A percentile compares a stretch with the other conserved stretches of the same genome.
Conservation (phyloP, 2,329 filamentous ascomycete species). For the Monosporascus cannonballus region DNA sequence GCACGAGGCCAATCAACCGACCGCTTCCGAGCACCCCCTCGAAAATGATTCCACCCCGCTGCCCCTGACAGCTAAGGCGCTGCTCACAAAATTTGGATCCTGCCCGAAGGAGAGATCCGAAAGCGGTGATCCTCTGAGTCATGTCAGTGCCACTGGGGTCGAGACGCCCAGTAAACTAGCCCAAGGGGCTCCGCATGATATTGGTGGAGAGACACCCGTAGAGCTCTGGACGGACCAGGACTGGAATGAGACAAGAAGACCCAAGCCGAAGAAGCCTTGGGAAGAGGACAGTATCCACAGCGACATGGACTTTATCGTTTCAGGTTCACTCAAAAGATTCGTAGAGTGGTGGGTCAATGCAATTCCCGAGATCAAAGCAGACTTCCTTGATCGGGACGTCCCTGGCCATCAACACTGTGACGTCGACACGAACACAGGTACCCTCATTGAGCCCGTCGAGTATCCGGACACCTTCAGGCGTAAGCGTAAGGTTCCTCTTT, state of each 20-base stretch:
- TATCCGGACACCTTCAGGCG: constrained; percentile 24
- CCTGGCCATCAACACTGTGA: constrained; percentile 26
- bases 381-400: constrained; percentile 27
- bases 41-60: not conserved
- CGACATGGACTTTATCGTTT: not conserved
- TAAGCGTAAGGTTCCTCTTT: constrained; percentile 3
- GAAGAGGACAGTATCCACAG: not conserved
- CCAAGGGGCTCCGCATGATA: not conserved
- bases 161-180: not conserved
- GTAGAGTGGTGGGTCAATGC: constrained; percentile 12
- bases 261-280: not conserved
- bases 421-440: constrained; percentile 31
- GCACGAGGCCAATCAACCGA: not conserved
- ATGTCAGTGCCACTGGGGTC: not conserved
- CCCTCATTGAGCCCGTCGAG: constrained; percentile 24
- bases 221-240: not conserved
- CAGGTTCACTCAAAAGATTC: constrained; percentile 2
- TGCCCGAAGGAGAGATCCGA: not conserved
- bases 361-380: constrained; percentile 5
- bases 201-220: not conserved
- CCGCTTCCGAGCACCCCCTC: not conserved
- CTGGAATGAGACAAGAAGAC: not conserved
- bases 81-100: not conserved
- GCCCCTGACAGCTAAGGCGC: not conserved
- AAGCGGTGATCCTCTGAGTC: not conserved